A percentile compares a stretch with the other conserved stretches of the same genome.
phyloP scores from a whole-genome alignment of 345 rosid species.

The Eucalyptus grandis region DNA sequence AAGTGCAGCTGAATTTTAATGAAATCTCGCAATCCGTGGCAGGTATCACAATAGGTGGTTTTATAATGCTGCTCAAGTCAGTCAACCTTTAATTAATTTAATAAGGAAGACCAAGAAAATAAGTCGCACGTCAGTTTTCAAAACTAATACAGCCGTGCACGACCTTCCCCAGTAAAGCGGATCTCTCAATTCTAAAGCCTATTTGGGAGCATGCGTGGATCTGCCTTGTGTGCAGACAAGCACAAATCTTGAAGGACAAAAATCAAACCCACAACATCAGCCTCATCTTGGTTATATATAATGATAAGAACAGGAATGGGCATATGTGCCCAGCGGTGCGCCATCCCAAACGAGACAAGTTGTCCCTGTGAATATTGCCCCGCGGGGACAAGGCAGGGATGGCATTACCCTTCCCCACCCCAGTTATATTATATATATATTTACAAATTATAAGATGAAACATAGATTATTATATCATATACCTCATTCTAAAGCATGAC shows the following conservation, averaged over 20 bases:
- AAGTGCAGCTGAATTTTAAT: background rate
- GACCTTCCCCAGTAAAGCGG: background rate
- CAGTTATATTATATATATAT: background rate
- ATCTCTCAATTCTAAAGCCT: background rate
- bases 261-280: background rate
- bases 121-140: background rate
- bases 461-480: background rate
- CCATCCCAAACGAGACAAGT: background rate
- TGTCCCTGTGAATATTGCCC: background rate
- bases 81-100: background rate
- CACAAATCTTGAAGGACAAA: background rate
- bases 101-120: background rate
- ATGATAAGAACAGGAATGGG: background rate
- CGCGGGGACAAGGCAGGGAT: background rate
- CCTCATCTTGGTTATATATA: background rate
- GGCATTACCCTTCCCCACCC: background rate
- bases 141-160: background rate
- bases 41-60: background rate
- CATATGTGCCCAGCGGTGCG: background rate
- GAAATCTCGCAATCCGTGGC: background rate
- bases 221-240: background rate
- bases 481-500: background rate
- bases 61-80: background rate
- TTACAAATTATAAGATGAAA: background rate
- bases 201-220: background rate